Percentiles rank a stretch among this genome's conserved stretches.
phyloP scores from a whole-genome alignment of 768 basidiomycete genomes.

The Leccinum broughii region DNA sequence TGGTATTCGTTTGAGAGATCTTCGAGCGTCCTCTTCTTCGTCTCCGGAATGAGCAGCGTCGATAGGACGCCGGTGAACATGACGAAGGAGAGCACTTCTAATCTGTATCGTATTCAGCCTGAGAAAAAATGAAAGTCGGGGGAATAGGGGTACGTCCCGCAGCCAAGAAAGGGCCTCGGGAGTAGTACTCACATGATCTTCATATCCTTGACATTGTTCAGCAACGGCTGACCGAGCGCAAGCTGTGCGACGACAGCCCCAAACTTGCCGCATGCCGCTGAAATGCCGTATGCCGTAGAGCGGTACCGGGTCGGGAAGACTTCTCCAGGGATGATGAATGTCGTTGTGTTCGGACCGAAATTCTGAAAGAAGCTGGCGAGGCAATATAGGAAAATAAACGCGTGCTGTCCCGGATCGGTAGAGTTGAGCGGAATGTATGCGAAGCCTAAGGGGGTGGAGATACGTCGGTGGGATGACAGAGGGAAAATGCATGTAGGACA shows the following conservation, averaged over 20 bases:
- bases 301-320: conserved; percentile 78
- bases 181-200: conserved; percentile 59
- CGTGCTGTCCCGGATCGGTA: conserved; percentile 60
- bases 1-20: conserved; percentile 73
- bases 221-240: conserved; percentile 63
- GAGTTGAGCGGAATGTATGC: conserved; percentile 3
- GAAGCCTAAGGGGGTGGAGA: not conserved
- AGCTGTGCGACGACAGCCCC: conserved; percentile 82
- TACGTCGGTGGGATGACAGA: not conserved
- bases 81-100: conserved; percentile 79
- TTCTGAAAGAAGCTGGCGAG: conserved; percentile 22
- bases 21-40: conserved; percentile 63
- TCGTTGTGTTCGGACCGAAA: conserved; percentile 48
- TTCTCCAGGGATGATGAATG: conserved; percentile 76
- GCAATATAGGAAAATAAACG: conserved; percentile 40
- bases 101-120: conserved; percentile 34
- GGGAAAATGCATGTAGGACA: conserved; percentile 14
- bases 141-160: too few relatives aligned
- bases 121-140: not conserved
- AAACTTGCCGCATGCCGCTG: conserved; percentile 69
- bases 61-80: conserved; percentile 85
- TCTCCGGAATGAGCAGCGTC: conserved; percentile 81
- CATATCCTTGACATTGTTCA: conserved; percentile 53
- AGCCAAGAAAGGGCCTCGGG: not conserved
- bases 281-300: conserved; percentile 73